Evolutionary conservation across 805 yeast species (phyloP), one percentile per base, ranked within the genome.

Genomic region (Scheffersomyces coipomensis): DNA sequence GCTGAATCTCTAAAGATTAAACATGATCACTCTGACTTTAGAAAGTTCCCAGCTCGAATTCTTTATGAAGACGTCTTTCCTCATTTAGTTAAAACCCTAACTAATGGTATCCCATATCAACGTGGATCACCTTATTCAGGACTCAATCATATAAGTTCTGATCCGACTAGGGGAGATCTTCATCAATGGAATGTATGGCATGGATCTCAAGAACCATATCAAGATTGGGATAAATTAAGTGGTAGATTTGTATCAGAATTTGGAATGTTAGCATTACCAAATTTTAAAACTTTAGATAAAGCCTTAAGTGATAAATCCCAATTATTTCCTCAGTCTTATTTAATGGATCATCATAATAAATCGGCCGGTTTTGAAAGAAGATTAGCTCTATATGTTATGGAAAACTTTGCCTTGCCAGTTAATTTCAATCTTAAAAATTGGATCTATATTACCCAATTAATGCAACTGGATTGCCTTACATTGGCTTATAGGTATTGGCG

Each of bases 121-220:
- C 67, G 62, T 10, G 79, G 80, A 1, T 69, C 75, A 2, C 81
- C 81, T 1, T 73, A 65, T 62, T 71, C 76, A 16, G 72, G 75
- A 2, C 34, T 39, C 13, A 22, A 32, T 12, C 40, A 44, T 11
- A 34, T 40, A 7, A 48, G 70, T 9, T 37, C 52, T 7, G 74
- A 68, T 43, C 52, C 60, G 5, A 63, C 69, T 1, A 53, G 59
- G 15, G 80, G 80, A 2, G 81, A 75, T 47, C 55, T 69, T 5
- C 80, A 75, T 45, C 79, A 74, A 41, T 75, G 80, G 80, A 73
- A 73, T 44, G 76, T 75, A 11, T 75, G 80, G 79, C 79, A 75
- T 43, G 79, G 79, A 1, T 51, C 60, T 12, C 75, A 72, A 48
- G 70, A 68, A 37, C 63, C 60, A 42, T 75, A 75, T 46, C 81